Base-by-base conservation (phyloP, 208 protist genomes). In the Acanthamoeba lenticulata region DNA sequence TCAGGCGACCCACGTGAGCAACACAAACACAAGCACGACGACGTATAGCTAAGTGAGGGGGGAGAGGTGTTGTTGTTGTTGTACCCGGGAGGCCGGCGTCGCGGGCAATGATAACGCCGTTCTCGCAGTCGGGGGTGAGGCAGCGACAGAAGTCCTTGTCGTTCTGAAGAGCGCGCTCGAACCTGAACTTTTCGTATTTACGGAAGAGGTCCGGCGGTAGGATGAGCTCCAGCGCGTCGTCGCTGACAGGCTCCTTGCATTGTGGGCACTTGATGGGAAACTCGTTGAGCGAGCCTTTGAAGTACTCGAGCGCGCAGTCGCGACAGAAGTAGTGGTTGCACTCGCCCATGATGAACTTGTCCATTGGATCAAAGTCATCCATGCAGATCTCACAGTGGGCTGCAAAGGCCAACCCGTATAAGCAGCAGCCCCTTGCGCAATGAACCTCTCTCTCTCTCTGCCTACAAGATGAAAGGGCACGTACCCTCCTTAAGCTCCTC, bases 161-260 rank as follows among this genome's bases (percentile, higher is more conserved):
- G 57, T 38, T 91, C 85, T 91, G 85, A 9, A 91, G n/a, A 15
- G 85, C 85, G 19, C 55, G 47, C 85, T 91, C 57, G 55, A 91
- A 72, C 34, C 85, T n/a, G 85, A 91, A 91, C 85, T 91, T 91
- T 42, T 91, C 85, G 40, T 91, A 91, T 32, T 91, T 91, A 15
- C 69, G 65, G 32, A 91, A 91, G 24, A 72, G 44, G 34, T 91
- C 85, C 7, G 36, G n/a, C 47, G 85, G 85, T 9, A 91, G 85
- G 24, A 91, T 45, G 57, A 91, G 85, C 52, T 91, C 85, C 27
- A 91, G 85, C 19, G 47, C 85, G 27, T 91, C 85, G 57, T 91
- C 85, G 57, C 85, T 91, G 24, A 91, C 85, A 15, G 57, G 27
- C 36, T 60, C 36, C 9, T 13, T 24, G 85, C 85, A 91, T 32